A percentile compares a stretch with the other conserved stretches of the same genome.
Conservation (phyloP, 352 stramenopile genomes). For the Phytophthora meadii region DNA sequence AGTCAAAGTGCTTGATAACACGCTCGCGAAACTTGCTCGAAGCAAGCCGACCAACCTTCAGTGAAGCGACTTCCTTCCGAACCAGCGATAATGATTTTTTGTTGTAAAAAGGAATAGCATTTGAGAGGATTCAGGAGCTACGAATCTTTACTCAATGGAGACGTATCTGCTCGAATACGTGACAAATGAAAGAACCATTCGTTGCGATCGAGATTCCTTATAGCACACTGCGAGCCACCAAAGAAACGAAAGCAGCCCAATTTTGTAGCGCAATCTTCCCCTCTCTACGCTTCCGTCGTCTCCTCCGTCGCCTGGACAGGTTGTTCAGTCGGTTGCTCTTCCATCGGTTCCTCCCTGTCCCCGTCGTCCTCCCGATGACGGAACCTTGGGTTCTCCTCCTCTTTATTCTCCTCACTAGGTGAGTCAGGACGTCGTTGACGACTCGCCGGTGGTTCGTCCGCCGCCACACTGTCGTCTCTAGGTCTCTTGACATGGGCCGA, state of each 20-base stretch:
- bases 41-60: too few species aligned
- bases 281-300: conserved; percentile 16
- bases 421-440: conserved; percentile 29
- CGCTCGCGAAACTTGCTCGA: too few species aligned
- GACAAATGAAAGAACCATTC: neutral
- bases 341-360: conserved; percentile 21
- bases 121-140: too few species aligned
- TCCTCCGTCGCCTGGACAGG: conserved; percentile 14
- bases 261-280: neutral
- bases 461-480: conserved; percentile 54
- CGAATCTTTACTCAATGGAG: too few species aligned
- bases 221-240: too few species aligned
- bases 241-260: neutral
- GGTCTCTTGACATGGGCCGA: conserved; percentile 60
- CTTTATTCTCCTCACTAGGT: conserved; percentile 23
- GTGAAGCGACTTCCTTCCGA: too few species aligned
- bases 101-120: too few species aligned
- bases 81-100: too few species aligned
- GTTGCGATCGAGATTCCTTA: conserved; percentile 4
- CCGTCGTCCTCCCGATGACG: conserved; percentile 32
- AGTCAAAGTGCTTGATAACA: too few species aligned
- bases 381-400: conserved; percentile 42
- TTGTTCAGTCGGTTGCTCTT: conserved; percentile 17
- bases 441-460: conserved; percentile 48
- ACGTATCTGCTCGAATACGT: too few species aligned